Evolutionary conservation across 495 filamentous ascomycete genomes (phyloP), one percentile per base, ranked within the genome.

Genomic region (Viridothelium virens): DNA sequence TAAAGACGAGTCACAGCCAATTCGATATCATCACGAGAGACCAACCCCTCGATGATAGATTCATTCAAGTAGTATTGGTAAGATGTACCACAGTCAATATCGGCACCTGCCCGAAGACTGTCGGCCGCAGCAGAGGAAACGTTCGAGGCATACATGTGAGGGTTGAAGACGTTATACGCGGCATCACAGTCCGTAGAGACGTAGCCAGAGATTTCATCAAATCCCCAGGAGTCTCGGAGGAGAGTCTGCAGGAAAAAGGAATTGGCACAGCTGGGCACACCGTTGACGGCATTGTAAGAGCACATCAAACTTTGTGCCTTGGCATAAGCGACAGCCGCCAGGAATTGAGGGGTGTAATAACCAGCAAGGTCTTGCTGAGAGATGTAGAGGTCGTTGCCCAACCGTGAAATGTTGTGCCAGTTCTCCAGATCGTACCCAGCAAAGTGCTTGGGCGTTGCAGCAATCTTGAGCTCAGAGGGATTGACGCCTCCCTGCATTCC

Each of bases 361-460:
- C 69, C 71, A 16, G 66, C 66, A 31, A 70, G 56, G 33, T 70
- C 69, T 38, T 72, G 69, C 9, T 66, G 39, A 4, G 62, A 63
- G 53, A 72, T 70, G 33, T 33, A 5, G 25, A 65, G 65, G 46
- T 72, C 69, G 39, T 48, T 63, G 10, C 63, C 67, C 37, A 66
- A 67, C 16, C 69, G 48, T 33, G 38, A 39, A 38, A 38, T 25
- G 65, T 70, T 67, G 56, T 86, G 82, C 81, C 83, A 86, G 61
- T 79, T 79, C 67, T 90, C 87, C 2, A 89, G 77, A 66, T 90
- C 86, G 69, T 89, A 88, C 65, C 73, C 85, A 9, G 83, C 85
- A 66, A 77, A 89, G 71, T 89, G 86, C 70, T 87, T 89, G 61
- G 83, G 85, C 2, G 84, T 89, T 7, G 85, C 82, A 5, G 85